Conservation (phyloP, 2,329 filamentous ascomycete genomes). For the Aspergillus carbonarius region DNA sequence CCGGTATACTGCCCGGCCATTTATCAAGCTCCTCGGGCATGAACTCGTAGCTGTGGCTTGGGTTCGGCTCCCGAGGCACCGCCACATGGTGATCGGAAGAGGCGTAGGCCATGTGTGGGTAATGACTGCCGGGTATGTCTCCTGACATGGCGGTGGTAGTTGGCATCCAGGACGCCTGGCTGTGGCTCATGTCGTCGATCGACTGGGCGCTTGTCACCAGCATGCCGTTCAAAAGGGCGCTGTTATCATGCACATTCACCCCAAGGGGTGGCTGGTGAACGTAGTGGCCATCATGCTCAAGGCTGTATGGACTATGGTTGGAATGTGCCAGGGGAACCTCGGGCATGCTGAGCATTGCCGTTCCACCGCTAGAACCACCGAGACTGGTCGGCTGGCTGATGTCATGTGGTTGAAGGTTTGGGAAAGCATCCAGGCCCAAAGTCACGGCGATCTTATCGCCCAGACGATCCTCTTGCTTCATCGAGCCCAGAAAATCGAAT, state of each 20-base stretch:
- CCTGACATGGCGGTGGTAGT: slow-evolving; percentile 27
- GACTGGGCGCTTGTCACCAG: slow-evolving; percentile 32
- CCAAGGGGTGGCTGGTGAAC: slow-evolving; percentile 32
- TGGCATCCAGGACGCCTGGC: slow-evolving; percentile 32
- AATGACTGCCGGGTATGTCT: slow-evolving; percentile 32
- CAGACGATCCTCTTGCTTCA: slow-evolving; percentile 36
- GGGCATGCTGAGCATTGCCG: slow-evolving; percentile 37
- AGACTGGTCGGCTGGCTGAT: slow-evolving; percentile 32
- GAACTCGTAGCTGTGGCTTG: slow-evolving; percentile 26
- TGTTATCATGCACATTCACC: slow-evolving; percentile 33
- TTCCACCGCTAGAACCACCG: slow-evolving; percentile 27
- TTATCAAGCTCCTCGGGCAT: slow-evolving; percentile 40
- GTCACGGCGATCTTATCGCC: slow-evolving; percentile 36
- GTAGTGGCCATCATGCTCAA: slow-evolving; percentile 36
- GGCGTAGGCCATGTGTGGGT: slow-evolving; percentile 35
- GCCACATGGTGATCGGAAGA: slow-evolving; percentile 30
- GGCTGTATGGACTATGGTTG: slow-evolving; percentile 29
- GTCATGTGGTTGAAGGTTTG: slow-evolving; percentile 31
- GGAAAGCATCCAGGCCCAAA: slow-evolving; percentile 37
- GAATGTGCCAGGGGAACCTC: slow-evolving; percentile 35
- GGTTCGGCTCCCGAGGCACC: slow-evolving; percentile 35
- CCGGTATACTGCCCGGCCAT: slow-evolving; percentile 36
- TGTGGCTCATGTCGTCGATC: slow-evolving; percentile 37
- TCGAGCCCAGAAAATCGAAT: slow-evolving; percentile 36
- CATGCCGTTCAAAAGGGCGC: slow-evolving; percentile 33